Percentiles rank a stretch among this genome's conserved stretches.
These are phyloP conservation scores for Entelexis sorbosivorans DNA, from an alignment of 1,139 yeast genomes.

Conservation along the genomic window DNA sequence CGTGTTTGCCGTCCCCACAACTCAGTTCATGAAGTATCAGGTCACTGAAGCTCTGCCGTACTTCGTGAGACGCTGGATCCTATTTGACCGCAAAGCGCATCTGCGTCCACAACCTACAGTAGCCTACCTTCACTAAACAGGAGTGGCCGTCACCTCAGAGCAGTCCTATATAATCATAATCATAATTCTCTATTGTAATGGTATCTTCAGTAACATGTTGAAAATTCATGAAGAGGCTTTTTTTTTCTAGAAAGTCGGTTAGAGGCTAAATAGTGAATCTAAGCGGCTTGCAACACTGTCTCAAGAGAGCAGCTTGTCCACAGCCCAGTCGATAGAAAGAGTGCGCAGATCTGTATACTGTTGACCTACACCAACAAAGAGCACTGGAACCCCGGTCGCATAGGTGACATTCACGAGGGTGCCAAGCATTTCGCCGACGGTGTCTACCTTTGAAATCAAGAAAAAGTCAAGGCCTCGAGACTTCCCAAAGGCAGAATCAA, in stretches of 20 bases:
- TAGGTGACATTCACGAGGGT: constrained; percentile 96
- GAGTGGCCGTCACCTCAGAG: background rate
- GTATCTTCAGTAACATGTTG: too few species aligned
- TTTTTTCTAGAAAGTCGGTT: too few species aligned
- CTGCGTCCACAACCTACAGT: constrained; percentile 8
- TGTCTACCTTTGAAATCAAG: constrained; percentile 88
- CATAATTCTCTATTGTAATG: background rate
- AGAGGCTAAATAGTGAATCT: too few species aligned
- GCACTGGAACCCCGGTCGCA: constrained; percentile 89
- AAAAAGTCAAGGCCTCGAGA: constrained; percentile 76
- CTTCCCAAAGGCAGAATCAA: constrained; percentile 86
- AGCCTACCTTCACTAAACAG: background rate
- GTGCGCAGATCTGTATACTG: constrained; percentile 91
- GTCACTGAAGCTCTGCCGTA: constrained; percentile 21
- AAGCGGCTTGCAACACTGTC: background rate
- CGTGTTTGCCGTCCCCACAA: constrained; percentile 15
- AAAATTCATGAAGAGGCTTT: too few species aligned
- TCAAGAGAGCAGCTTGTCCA: constrained; percentile 56
- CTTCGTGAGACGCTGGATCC: constrained; percentile 11
- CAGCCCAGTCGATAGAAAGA: constrained; percentile 88
- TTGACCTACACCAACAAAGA: constrained; percentile 95
- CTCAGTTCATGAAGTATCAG: constrained; percentile 21
- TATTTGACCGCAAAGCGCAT: constrained; percentile 4
- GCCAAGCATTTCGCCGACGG: constrained; percentile 94
- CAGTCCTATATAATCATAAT: too few species aligned